Evolutionary conservation across 805 yeast species (phyloP).

Genomic region (Saturnispora saitoi): DNA sequence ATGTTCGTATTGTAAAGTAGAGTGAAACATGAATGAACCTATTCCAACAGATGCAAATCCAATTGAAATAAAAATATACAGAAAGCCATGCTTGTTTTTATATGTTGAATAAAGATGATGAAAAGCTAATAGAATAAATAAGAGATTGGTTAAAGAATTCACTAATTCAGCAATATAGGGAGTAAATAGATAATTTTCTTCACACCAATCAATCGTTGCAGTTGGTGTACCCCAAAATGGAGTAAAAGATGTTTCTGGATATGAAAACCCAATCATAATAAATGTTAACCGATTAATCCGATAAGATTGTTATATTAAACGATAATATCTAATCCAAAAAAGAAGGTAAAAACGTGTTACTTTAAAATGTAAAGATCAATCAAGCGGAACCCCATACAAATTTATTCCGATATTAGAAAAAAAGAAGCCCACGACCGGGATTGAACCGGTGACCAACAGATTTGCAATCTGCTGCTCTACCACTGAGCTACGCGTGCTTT

Average conservation of each 20-base stretch:
- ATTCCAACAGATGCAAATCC: conserved; percentile 88
- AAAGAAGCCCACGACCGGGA: conserved; percentile 75
- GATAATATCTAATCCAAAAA: neutral
- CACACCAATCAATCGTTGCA: conserved; percentile 98
- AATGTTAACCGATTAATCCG: neutral
- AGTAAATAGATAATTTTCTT: conserved; percentile 86
- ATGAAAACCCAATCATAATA: conserved; percentile 6
- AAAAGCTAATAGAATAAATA: conserved; percentile 26
- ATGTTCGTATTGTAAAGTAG: conserved; percentile 84
- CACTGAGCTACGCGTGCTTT: conserved; percentile 73
- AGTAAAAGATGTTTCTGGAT: conserved; percentile 7
- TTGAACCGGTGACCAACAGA: conserved; percentile 98
- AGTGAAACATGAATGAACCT: conserved; percentile 93
- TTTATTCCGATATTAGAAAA: neutral
- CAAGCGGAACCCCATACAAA: too few relatives aligned
- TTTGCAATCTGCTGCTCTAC: conserved; percentile 99
- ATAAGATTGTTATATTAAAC: neutral
- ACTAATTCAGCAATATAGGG: conserved; percentile 83
- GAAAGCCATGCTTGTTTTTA: conserved; percentile 51
- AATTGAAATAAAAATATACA: conserved; percentile 62
- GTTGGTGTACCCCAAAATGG: conserved; percentile 71
- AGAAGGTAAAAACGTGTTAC: neutral
- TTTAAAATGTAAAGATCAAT: too few relatives aligned
- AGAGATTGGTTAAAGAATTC: conserved; percentile 69
- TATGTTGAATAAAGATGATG: conserved; percentile 45